Percentiles rank a stretch among this genome's conserved stretches.
phyloP scores from a whole-genome alignment of 163 green algal genomes.

The Chlamydomonas reinhardtii region DNA sequence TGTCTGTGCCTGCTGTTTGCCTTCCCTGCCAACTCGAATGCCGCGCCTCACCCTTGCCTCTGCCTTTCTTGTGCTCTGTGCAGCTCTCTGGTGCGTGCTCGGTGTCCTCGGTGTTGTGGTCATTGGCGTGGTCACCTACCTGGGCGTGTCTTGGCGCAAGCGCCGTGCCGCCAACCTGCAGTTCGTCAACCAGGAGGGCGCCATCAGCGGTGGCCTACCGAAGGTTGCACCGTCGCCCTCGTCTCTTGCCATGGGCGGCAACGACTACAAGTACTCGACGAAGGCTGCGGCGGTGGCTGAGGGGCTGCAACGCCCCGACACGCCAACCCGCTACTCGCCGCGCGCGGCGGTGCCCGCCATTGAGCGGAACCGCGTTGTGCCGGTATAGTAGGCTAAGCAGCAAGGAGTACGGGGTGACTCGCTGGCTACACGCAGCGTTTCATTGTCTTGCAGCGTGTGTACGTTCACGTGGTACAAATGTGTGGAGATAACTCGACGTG shows the following conservation, averaged over 20 bases:
- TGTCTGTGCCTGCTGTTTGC: neutral
- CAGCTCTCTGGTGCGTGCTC: conserved; percentile 10
- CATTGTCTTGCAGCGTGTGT: no score
- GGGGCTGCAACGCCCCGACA: conserved; percentile 20
- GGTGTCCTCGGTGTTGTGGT: neutral
- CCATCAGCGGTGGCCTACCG: neutral
- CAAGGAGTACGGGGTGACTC: no score
- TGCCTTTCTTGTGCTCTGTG: neutral
- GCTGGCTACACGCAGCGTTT: no score
- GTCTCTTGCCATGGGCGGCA: neutral
- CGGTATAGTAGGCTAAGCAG: no score
- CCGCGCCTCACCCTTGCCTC: neutral
- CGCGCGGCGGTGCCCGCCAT: neutral
- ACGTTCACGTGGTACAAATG: no score
- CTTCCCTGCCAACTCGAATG: neutral
- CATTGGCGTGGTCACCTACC: neutral
- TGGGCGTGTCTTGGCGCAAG: conserved; percentile 13
- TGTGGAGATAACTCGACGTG: no score
- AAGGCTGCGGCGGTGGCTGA: neutral
- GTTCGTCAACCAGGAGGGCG: neutral
- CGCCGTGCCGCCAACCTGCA: neutral
- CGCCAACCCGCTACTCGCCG: neutral
- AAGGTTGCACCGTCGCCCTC: neutral
- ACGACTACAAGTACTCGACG: neutral
- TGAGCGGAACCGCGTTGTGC: neutral